Percentiles rank a stretch among this genome's conserved stretches.
Conservation (phyloP, 306 rosid genomes). For the Elaeagnus macrophylla region DNA sequence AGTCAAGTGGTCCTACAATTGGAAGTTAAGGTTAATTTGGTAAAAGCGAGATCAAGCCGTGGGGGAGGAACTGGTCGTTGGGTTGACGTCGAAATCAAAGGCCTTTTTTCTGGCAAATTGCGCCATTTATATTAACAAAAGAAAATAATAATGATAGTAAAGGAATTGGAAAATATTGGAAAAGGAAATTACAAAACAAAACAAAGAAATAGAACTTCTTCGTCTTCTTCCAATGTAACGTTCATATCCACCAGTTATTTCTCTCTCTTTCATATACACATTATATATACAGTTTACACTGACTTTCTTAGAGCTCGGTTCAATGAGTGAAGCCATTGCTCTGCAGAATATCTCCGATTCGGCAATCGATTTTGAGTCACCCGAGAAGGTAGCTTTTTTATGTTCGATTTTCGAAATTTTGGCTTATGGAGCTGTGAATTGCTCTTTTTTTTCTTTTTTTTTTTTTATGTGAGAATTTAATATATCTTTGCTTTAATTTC, state of each 20-base stretch:
- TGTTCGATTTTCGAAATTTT: conserved; percentile 7
- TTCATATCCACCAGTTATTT: conserved; percentile 20
- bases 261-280: conserved; percentile 2
- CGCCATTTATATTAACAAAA: conserved; percentile 15
- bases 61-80: conserved; percentile 19
- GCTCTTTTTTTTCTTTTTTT: background rate
- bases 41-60: conserved; percentile 1
- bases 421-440: background rate
- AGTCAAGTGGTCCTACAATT: background rate
- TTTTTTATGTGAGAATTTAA: background rate
- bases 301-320: conserved; percentile 8
- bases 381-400: conserved; percentile 19
- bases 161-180: background rate
- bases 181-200: background rate
- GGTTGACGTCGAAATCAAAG: conserved; percentile 22
- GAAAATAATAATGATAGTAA: background rate
- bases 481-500: conserved; percentile 3
- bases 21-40: conserved; percentile 25
- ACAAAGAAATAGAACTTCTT: conserved; percentile 7
- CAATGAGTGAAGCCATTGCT: conserved; percentile 6
- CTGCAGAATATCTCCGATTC: conserved; percentile 17
- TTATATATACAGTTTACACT: too few species aligned
- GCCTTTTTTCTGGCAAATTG: conserved; percentile 27
- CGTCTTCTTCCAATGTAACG: conserved; percentile 26
- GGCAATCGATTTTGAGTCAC: conserved; percentile 30